Evolutionary conservation across 352 stramenopile genomes (phyloP), one percentile per base, ranked within the genome.

Genomic region (Phytophthora sojae): DNA sequence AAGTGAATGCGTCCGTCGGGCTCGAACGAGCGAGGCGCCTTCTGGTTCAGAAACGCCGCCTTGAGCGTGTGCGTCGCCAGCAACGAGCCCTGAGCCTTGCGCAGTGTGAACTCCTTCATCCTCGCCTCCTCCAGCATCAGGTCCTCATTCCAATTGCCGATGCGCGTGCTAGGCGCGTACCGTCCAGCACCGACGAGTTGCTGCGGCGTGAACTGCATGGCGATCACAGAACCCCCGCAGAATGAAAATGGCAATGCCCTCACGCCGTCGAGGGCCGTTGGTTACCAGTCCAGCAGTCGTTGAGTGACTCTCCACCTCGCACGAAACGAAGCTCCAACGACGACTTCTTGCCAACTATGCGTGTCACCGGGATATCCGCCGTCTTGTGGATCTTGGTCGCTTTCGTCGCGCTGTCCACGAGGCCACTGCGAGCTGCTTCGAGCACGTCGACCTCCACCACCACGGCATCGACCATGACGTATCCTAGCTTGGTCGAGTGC

Each of bases 81-180:
- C 57, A 96, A 67, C 51, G 88, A 95, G 57, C 90, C 90, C 60
- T 95, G 90, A 26, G 79, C 75, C 71, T 95, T 95, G 45, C 90
- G 88, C 37, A 93, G 70, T 45, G 86, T 81, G 65, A 95, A 96
- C 74, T 94, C 90, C 62, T 94, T 85, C 85, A 95, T 86, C 52
- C 87, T 84, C 50, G 89, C 86, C 58, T 97, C 89, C 29, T 97
- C 89, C 19, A 96, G 79, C 89, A 95, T 93, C 61, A 94, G 66
- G 60, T 97, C 90, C 70, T 97, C 89, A 79, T 96, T 96, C 90
- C 90, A 97, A 63, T 97, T 97, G 56, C 90, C 90, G 57, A 96
- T 94, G 52, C 88, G 90, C 52, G 89, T 97, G 29, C 64, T 77
- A 14, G 88, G 83, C 58, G 82, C 86, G 74, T 96, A 96, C 21